These are phyloP conservation scores for Penicillium ucsense DNA, from an alignment of 495 filamentous ascomycete species.

Conservation along the genomic window DNA sequence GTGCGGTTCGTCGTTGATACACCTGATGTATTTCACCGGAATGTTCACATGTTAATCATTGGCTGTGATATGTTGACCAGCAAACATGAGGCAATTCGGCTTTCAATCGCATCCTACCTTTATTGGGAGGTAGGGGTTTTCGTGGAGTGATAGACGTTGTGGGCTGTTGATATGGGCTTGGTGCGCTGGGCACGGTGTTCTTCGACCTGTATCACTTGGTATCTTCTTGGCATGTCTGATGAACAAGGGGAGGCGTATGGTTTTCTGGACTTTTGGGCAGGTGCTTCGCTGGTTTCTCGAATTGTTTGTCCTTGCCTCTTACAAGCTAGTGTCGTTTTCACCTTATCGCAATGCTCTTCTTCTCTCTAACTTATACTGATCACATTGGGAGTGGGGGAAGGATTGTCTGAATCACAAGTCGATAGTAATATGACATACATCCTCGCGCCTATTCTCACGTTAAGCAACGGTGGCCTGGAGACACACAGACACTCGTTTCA, in stretches of 20 bases:
- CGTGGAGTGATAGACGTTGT: conserved; percentile 17
- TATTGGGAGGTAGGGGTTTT: neutral
- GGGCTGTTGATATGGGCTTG: conserved; percentile 12
- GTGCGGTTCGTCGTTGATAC: conserved; percentile 11
- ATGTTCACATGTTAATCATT: too few species aligned
- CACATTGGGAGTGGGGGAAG: too few species aligned
- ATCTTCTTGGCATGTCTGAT: conserved; percentile 16
- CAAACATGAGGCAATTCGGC: too few species aligned
- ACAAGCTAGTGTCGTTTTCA: too few species aligned
- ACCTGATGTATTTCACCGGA: too few species aligned
- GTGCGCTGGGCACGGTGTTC: neutral
- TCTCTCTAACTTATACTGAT: too few species aligned
- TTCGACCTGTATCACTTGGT: neutral
- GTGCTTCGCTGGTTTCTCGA: conserved; percentile 6
- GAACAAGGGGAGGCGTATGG: conserved; percentile 18
- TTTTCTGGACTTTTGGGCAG: conserved; percentile 9
- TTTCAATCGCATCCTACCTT: too few species aligned
- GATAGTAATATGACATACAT: too few species aligned
- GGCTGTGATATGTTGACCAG: too few species aligned
- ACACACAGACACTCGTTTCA: neutral
- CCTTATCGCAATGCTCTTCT: too few species aligned
- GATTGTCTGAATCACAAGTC: too few species aligned
- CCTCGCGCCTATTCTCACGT: too few species aligned
- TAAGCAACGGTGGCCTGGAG: neutral
- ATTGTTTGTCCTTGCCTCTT: neutral